phyloP scores from a whole-genome alignment of 345 rosid species.

The Fremontodendron californicum region DNA sequence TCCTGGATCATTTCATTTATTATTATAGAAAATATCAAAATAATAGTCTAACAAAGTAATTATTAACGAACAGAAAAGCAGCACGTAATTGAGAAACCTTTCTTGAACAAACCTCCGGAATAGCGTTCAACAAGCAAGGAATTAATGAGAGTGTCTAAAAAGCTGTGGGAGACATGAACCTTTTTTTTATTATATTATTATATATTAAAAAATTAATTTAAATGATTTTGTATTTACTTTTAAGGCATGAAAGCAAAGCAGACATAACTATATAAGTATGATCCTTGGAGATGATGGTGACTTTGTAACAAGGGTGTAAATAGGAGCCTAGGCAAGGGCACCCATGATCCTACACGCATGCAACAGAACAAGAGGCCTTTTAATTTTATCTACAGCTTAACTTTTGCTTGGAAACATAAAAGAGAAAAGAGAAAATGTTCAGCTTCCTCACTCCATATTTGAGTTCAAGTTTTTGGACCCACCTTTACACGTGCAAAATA shows the following conservation, averaged over 20 bases:
- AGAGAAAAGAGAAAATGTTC: background rate
- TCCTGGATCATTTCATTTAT: background rate
- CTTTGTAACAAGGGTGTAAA: background rate
- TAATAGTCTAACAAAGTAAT: background rate
- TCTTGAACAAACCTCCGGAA: background rate
- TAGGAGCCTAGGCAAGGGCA: background rate
- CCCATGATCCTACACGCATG: background rate
- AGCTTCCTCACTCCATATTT: background rate
- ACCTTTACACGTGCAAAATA: background rate
- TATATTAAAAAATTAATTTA: background rate
- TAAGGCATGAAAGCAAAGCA: background rate
- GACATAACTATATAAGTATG: background rate
- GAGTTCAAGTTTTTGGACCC: background rate
- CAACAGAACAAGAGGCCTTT: background rate
- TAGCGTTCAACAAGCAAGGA: background rate
- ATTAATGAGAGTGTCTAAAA: background rate
- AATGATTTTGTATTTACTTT: conserved; percentile 1
- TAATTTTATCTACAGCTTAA: background rate
- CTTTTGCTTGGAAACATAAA: background rate
- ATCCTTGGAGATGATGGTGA: background rate
- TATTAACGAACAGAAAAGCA: background rate
- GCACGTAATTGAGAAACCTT: background rate
- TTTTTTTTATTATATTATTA: background rate
- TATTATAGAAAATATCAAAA: background rate
- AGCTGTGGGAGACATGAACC: background rate